These are phyloP conservation scores for Digitaria exilis DNA, from an alignment of 202 grass and related monocot species.

Conservation along the genomic window DNA sequence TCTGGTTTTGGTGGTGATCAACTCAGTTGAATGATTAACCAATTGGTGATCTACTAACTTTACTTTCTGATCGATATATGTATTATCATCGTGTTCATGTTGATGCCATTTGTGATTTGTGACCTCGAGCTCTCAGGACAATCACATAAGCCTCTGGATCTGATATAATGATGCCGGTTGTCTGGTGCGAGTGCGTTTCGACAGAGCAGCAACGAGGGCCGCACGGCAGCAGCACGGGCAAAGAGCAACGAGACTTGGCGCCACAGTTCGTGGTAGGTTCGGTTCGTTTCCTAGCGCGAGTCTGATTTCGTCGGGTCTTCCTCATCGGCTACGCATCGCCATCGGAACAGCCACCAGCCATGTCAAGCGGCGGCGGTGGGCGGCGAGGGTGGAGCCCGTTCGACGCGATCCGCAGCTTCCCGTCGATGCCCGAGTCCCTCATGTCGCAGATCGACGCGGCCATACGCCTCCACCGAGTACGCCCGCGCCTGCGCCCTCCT, in stretches of 20 bases:
- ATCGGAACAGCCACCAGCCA: conserved; percentile 2
- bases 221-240: no score
- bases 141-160: background rate
- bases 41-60: no score
- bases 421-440: conserved; percentile 71
- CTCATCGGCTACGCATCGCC: conserved; percentile 3
- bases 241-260: background rate
- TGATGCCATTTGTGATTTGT: no score
- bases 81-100: no score
- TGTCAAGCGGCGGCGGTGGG: conserved; percentile 34
- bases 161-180: background rate
- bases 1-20: no score
- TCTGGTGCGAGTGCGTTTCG: background rate
- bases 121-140: background rate
- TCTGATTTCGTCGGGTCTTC: conserved; percentile 12
- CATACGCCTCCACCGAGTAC: conserved; percentile 85
- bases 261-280: background rate
- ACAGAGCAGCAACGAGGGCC: background rate
- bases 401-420: conserved; percentile 85
- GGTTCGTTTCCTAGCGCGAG: background rate
- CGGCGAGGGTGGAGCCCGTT: conserved; percentile 79
- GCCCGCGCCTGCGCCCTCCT: conserved; percentile 61
- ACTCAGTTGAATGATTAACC: no score
- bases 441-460: conserved; percentile 97
- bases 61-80: background rate